A percentile compares a stretch with the other conserved stretches of the same genome.
Conservation (phyloP, 306 rosid species). For the Canavalia gladiata region DNA sequence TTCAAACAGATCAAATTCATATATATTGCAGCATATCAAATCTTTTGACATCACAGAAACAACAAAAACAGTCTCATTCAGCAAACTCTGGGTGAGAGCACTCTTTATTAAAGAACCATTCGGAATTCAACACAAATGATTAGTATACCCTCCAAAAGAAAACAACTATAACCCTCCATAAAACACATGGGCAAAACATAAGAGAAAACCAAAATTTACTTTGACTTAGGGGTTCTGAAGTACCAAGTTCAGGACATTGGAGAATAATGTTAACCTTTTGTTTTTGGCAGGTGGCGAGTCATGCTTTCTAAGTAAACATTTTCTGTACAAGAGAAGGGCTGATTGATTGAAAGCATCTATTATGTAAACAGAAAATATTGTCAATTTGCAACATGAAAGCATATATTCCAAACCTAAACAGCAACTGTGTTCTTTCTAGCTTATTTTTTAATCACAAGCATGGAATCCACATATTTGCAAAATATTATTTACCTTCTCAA, state of each 20-base stretch:
- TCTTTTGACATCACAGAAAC: slow-evolving; percentile 18
- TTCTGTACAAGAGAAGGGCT: slow-evolving; percentile 9
- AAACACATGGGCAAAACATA: not conserved
- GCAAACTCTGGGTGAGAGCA: slow-evolving; percentile 8
- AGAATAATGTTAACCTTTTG: not conserved
- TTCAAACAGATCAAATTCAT: not conserved
- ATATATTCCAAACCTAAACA: slow-evolving; percentile 36
- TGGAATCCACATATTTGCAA: slow-evolving; percentile 18
- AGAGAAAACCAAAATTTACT: not conserved
- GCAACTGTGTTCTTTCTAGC: slow-evolving; percentile 3
- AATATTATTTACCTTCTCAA: slow-evolving; percentile 30
- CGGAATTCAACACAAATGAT: not conserved
- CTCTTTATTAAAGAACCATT: not conserved
- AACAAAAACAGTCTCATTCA: not conserved
- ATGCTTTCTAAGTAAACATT: slow-evolving; percentile 23
- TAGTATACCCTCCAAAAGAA: not conserved
- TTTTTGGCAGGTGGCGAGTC: slow-evolving; percentile 24
- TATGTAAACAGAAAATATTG: slow-evolving; percentile 39
- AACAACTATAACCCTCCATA: not conserved
- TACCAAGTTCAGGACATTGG: slow-evolving; percentile 6
- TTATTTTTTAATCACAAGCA: slow-evolving; percentile 18
- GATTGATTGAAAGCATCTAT: slow-evolving; percentile 9
- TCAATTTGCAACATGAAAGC: slow-evolving; percentile 23
- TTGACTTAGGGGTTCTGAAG: not conserved
- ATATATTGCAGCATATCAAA: not conserved